Evolutionary conservation across 1,284 basidiomycete genomes (phyloP).

Genomic region (Papiliotrema terrestris): DNA sequence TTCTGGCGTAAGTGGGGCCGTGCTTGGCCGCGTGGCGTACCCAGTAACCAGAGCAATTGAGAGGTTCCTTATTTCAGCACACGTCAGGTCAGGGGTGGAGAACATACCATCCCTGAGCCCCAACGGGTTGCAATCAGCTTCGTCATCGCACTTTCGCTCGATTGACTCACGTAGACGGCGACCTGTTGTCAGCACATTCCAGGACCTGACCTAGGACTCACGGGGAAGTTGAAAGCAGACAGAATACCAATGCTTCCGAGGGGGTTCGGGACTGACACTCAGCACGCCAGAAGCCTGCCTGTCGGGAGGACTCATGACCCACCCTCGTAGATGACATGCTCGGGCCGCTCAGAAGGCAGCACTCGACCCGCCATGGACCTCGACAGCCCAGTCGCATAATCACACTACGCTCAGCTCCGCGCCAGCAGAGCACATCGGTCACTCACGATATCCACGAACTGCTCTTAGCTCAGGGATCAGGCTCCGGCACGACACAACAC

Average conservation of each 20-base stretch:
- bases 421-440: neutral
- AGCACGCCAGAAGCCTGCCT: neutral
- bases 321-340: conserved; percentile 78
- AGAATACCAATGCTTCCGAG: conserved; percentile 87
- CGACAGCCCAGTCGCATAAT: conserved; percentile 77
- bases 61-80: conserved; percentile 66
- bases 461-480: neutral
- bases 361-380: conserved; percentile 87
- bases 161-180: conserved; percentile 57
- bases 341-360: conserved; percentile 79
- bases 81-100: neutral
- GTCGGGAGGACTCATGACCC: conserved; percentile 6
- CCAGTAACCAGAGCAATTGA: conserved; percentile 83
- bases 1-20: conserved; percentile 45
- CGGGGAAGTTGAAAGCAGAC: conserved; percentile 90
- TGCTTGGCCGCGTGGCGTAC: neutral
- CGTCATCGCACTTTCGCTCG: neutral
- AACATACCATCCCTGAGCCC: conserved; percentile 16
- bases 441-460: conserved; percentile 84
- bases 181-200: conserved; percentile 16
- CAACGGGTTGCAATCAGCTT: neutral
- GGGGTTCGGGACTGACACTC: conserved; percentile 71
- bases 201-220: conserved; percentile 55
- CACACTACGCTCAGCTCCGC: conserved; percentile 41
- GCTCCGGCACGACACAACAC: conserved; percentile 2